Evolutionary conservation across 371 early-diverging fungal genomes (phyloP), one percentile per base, ranked within the genome.

Genomic region (Batrachochytrium dendrobatidis): DNA sequence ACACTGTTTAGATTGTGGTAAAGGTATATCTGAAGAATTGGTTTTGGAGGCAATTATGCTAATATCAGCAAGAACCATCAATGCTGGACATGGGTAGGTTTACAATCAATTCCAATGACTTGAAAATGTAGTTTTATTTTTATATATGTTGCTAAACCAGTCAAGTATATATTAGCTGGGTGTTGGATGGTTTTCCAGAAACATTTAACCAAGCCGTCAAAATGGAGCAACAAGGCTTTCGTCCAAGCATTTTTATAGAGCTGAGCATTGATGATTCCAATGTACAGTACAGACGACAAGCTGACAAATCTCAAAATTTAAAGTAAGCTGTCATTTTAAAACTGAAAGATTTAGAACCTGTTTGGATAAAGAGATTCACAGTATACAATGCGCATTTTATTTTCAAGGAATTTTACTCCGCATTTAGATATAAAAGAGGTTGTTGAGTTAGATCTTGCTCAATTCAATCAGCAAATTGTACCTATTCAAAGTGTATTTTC

Each of bases 161-260:
- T 15, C 20, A 39, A 39, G 39, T 15, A 22, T 32, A 25, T 30
- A 15, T 17, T 35, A 69, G 70, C 33, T 79, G 75, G 75, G 53
- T 79, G 3, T 50, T 79, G 29, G 79, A 79, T 56, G 76, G 75
- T 4, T 79, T 56, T 46, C 79, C 80, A 39, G n/a, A 55, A 8
- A 77, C 70, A 2, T 50, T 63, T 1, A 18, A 49, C 6, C 72
- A 77, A 34, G 71, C 74, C 2, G 46, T 60, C 43, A 45, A 22
- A 12, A 63, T 77, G 15, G 76, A 75, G 66, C 46, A 56, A 33
- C 39, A 35, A 24, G 67, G 66, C 3, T 56, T 80, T 8, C 53
- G 62, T 20, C 77, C 80, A 7, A 72, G 76, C 30, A 3, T 65
- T 10, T 61, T 76, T 20, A 35, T 80, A 20, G 44, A 73, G 24